Evolutionary conservation across 2,329 filamentous ascomycete species (phyloP).

Genomic region (Sarocladium brachiariae): DNA sequence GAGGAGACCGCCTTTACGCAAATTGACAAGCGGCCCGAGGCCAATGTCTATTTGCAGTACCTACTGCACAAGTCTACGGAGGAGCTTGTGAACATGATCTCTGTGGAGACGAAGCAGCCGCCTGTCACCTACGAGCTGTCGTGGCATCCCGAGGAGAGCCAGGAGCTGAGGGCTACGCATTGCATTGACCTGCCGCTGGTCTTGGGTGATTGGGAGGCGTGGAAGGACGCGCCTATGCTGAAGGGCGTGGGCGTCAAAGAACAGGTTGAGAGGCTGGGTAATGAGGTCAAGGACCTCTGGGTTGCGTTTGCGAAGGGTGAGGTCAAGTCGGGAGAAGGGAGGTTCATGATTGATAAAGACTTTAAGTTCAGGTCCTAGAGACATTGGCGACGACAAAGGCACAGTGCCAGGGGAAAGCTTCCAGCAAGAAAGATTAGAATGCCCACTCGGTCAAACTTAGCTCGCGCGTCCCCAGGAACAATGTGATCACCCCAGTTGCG

Average conservation of each 20-base stretch:
- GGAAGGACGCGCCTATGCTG: conserved; percentile 17
- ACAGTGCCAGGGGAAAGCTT: too few relatives aligned
- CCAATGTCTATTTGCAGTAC: not conserved
- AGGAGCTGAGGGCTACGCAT: conserved; percentile 12
- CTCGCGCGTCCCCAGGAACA: too few relatives aligned
- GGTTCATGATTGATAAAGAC: conserved; percentile 10
- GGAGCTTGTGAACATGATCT: conserved; percentile 4
- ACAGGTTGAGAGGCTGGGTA: conserved; percentile 11
- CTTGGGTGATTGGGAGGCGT: conserved; percentile 13
- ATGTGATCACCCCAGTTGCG: too few relatives aligned
- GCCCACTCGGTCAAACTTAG: too few relatives aligned
- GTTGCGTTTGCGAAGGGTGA: conserved; percentile 13
- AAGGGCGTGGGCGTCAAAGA: conserved; percentile 5
- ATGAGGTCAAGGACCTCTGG: conserved; percentile 13
- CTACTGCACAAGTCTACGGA: not conserved
- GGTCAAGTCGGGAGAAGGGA: not conserved
- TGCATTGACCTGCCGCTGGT: conserved; percentile 15
- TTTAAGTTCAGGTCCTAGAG: not conserved
- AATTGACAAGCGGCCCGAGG: not conserved
- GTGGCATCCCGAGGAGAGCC: conserved; percentile 10
- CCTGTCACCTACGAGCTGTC: conserved; percentile 12
- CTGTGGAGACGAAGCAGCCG: conserved; percentile 7
- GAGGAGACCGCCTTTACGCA: not conserved
- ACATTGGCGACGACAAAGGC: too few relatives aligned
- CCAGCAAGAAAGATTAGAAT: too few relatives aligned